Base-by-base conservation (phyloP, 78 protist genomes). In the Dictyostelium brefeldianum region DNA sequence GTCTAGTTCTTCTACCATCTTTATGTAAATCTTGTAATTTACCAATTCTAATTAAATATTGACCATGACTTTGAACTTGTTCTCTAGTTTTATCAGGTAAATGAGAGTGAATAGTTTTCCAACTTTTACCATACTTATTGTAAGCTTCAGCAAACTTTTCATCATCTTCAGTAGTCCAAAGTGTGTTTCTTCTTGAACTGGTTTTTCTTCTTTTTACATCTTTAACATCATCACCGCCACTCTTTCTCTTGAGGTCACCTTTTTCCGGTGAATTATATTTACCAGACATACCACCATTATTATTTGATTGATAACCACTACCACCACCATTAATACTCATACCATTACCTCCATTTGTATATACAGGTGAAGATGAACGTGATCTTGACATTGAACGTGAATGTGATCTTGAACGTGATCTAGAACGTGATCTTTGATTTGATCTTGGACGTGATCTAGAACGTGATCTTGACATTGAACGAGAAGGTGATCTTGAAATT, bases 51-150 rank as follows among this genome's bases (percentile, higher is more conserved):
- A 87, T 87, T 56, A 87, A 50, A 62, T 87, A 87, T 80, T 87
- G 93, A 65, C 93, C 93, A 51, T 87, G 93, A 64, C 84, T 77
- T 64, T 87, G 93, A 31, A 87, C 93, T 77, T 87, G 93, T 64
- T 87, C 93, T 62, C 93, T 80, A 64, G 93, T 87, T 62, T 87
- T 87, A 50, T 80, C 93, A 31, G 93, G 93, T 25, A 87, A 54
- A 77, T 71, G 78, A 36, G 84, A 77, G 20, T 87, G 93, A 77
- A 87, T 87, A 51, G 93, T 87, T 74, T 87, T 87, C 93, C 93
- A 87, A 65, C 93, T 87, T 54, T 87, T 87, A 22, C 93, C 93
- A 65, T 77, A 77, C 51, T 77, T 77, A 71, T 87, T 74, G 53
- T 77, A 87, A 11, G 93, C 93, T 15, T 51, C 81, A 29, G 93